phyloP scores from a whole-genome alignment of 2,329 filamentous ascomycete species.

The Aureobasidium sp. region DNA sequence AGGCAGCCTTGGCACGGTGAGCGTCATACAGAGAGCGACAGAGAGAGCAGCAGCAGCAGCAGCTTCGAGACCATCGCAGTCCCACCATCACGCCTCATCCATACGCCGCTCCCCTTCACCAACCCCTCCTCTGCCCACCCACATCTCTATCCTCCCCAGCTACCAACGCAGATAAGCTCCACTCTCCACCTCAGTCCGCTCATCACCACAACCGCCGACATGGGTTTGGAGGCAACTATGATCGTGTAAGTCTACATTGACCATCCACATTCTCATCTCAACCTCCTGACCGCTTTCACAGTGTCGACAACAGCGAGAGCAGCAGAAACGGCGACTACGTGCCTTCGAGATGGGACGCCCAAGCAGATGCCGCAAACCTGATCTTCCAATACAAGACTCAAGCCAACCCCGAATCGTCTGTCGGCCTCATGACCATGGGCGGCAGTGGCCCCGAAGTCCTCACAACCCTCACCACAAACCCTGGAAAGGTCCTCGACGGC shows the following conservation, averaged over 20 bases:
- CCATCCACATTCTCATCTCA: slow-evolving; percentile 17
- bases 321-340: slow-evolving; percentile 91
- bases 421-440: slow-evolving; percentile 98
- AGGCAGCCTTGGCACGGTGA: not conserved
- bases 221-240: slow-evolving; percentile 99
- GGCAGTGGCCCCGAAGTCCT: slow-evolving; percentile 96
- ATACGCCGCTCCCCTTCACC: not conserved
- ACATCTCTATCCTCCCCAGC: not conserved
- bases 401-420: slow-evolving; percentile 92
- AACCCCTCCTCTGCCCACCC: not conserved
- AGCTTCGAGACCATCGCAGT: slow-evolving; percentile 1
- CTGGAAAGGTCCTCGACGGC: slow-evolving; percentile 89
- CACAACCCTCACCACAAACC: slow-evolving; percentile 91
- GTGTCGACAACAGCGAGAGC: slow-evolving; percentile 97
- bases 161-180: not conserved
- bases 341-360: slow-evolving; percentile 91
- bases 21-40: not conserved
- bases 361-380: slow-evolving; percentile 83
- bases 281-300: slow-evolving; percentile 26
- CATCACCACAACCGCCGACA: slow-evolving; percentile 50
- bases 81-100: not conserved
- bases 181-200: not conserved
- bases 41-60: too few species aligned
- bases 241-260: slow-evolving; percentile 55
- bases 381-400: slow-evolving; percentile 94